phyloP scores from a whole-genome alignment of 768 basidiomycete species.

The Asterophora lycoperdoides region DNA sequence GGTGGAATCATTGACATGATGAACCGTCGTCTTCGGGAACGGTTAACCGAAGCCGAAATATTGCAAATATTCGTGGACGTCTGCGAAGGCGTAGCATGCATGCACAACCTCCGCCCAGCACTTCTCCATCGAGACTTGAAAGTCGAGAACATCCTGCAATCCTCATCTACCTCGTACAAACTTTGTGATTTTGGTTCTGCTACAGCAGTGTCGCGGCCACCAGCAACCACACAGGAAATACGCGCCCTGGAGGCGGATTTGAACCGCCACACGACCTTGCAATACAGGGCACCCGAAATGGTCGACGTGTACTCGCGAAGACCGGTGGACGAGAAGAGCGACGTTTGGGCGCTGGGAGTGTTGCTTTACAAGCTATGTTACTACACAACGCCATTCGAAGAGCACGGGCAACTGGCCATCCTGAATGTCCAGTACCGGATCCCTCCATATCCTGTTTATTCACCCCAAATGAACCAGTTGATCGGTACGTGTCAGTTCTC shows the following conservation, averaged over 20 bases:
- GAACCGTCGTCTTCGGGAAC: slow-evolving; percentile 92
- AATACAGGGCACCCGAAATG: slow-evolving; percentile 99
- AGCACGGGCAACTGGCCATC: slow-evolving; percentile 94
- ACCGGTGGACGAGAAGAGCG: slow-evolving; percentile 89
- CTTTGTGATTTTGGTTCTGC: slow-evolving; percentile 98
- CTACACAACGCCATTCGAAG: slow-evolving; percentile 99
- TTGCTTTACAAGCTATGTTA: slow-evolving; percentile 98
- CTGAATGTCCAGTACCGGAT: slow-evolving; percentile 94
- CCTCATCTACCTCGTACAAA: slow-evolving; percentile 81
- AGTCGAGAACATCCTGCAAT: slow-evolving; percentile 96
- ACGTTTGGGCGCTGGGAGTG: slow-evolving; percentile 97
- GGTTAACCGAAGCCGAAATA: slow-evolving; percentile 93
- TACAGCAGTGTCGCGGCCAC: slow-evolving; percentile 68
- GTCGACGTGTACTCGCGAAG: slow-evolving; percentile 83
- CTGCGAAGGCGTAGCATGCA: slow-evolving; percentile 93
- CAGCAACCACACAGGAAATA: slow-evolving; percentile 78
- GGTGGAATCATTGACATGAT: slow-evolving; percentile 99
- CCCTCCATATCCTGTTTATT: slow-evolving; percentile 86
- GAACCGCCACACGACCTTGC: slow-evolving; percentile 92
- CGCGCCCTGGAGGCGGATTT: slow-evolving; percentile 86
- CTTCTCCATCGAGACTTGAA: slow-evolving; percentile 97
- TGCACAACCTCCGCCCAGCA: slow-evolving; percentile 91
- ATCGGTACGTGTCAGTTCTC: slow-evolving; percentile 56
- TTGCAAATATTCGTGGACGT: slow-evolving; percentile 97
- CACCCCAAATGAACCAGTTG: slow-evolving; percentile 71